Conservation (phyloP, 768 basidiomycete species). For the Punctularia strigosozonata region DNA sequence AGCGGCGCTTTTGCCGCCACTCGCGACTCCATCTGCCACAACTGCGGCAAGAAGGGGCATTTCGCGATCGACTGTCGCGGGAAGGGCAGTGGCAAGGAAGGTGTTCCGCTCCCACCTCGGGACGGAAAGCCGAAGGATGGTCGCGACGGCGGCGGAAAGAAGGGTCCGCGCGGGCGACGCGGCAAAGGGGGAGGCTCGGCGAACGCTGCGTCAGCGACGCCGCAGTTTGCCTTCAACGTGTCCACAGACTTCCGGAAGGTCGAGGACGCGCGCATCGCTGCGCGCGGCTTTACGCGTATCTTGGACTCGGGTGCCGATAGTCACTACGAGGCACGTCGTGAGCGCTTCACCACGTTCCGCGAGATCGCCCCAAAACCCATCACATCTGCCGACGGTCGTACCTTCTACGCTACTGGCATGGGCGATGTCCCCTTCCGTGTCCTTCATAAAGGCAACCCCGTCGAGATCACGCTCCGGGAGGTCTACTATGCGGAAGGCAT, state of each 20-base stretch:
- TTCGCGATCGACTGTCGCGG: constrained; percentile 9
- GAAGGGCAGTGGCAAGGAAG: constrained; percentile 11
- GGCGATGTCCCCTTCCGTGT: constrained; percentile 8
- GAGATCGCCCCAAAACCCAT: constrained; percentile 5
- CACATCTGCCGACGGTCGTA: constrained; percentile 7
- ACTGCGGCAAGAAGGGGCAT: constrained; percentile 11
- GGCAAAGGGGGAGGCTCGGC: too few relatives aligned
- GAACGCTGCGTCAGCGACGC: too few relatives aligned
- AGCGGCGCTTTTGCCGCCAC: not conserved
- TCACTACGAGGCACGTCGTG: constrained; percentile 8
- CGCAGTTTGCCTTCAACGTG: constrained; percentile 1
- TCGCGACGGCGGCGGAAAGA: not conserved
- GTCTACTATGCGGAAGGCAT: constrained; percentile 5
- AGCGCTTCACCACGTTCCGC: constrained; percentile 6
- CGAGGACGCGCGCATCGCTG: not conserved
- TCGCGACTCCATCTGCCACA: constrained; percentile 7
- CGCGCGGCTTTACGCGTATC: constrained; percentile 1
- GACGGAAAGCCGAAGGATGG: not conserved
- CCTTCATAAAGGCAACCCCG: not conserved
- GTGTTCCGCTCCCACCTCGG: too few relatives aligned
- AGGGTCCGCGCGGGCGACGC: not conserved
- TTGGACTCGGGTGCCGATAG: constrained; percentile 10
- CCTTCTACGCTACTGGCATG: constrained; percentile 9
- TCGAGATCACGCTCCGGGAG: constrained; percentile 3
- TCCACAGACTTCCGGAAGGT: constrained; percentile 4